These are phyloP conservation scores for Didymella keratinophila DNA, from an alignment of 2,329 filamentous ascomycete genomes.

Conservation along the genomic window DNA sequence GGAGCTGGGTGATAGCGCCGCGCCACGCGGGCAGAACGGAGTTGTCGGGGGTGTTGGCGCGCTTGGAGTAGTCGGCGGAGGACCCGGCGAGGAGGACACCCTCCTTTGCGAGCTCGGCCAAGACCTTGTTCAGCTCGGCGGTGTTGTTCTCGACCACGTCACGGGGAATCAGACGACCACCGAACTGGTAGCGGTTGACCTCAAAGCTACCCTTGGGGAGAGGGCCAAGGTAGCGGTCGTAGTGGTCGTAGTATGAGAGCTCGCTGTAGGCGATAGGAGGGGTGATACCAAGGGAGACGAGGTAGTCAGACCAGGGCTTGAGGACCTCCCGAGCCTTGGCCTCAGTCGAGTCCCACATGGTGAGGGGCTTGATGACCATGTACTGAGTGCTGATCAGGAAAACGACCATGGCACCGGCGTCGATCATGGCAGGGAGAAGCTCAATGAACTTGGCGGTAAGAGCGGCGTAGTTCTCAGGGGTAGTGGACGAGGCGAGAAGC, in stretches of 20 bases:
- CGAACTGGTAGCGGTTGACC: slow-evolving; percentile 32
- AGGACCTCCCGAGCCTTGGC: slow-evolving; percentile 32
- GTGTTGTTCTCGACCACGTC: slow-evolving; percentile 29
- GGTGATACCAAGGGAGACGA: slow-evolving; percentile 29
- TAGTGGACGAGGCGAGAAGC: slow-evolving; percentile 29
- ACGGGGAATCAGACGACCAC: slow-evolving; percentile 31
- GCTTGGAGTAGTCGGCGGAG: slow-evolving; percentile 28
- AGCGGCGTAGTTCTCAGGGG: slow-evolving; percentile 26
- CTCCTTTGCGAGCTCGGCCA: slow-evolving; percentile 21
- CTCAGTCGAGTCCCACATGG: slow-evolving; percentile 25
- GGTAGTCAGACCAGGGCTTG: slow-evolving; percentile 32
- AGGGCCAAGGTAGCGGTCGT: slow-evolving; percentile 37
- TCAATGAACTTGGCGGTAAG: slow-evolving; percentile 24
- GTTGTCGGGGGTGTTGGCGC: slow-evolving; percentile 25
- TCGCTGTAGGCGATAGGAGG: slow-evolving; percentile 32
- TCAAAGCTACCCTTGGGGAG: slow-evolving; percentile 34
- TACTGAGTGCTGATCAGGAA: slow-evolving; percentile 25
- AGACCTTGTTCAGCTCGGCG: slow-evolving; percentile 24
- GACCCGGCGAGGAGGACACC: slow-evolving; percentile 30
- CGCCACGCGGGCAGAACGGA: slow-evolving; percentile 38
- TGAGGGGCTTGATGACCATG: slow-evolving; percentile 27
- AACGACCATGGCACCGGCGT: slow-evolving; percentile 32
- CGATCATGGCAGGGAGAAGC: slow-evolving; percentile 31
- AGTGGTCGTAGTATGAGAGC: slow-evolving; percentile 37
- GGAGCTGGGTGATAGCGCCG: slow-evolving; percentile 27